These are phyloP conservation scores for Pseudofabraea citricarpa DNA, from an alignment of 2,329 filamentous ascomycete genomes.

Conservation along the genomic window DNA sequence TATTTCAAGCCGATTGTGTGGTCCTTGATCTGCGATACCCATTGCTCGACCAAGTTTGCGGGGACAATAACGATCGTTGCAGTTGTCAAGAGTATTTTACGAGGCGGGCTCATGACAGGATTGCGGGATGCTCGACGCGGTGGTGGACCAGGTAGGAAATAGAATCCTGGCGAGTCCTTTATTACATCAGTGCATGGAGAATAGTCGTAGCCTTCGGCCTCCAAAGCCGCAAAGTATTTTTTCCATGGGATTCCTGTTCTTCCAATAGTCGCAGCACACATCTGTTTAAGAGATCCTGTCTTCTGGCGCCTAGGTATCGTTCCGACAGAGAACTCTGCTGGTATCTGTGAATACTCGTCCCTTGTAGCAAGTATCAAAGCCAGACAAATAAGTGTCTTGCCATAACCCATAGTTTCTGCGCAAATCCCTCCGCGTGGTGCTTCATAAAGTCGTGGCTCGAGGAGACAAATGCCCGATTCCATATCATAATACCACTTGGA, in stretches of 20 bases:
- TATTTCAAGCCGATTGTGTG: slow-evolving; percentile 66
- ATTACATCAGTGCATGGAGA: slow-evolving; percentile 51
- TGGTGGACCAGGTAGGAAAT: slow-evolving; percentile 46
- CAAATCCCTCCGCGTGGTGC: slow-evolving; percentile 70
- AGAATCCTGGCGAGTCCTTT: slow-evolving; percentile 51
- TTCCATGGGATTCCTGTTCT: slow-evolving; percentile 68
- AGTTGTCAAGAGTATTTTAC: slow-evolving; percentile 57
- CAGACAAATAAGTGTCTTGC: slow-evolving; percentile 86
- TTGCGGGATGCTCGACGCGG: slow-evolving; percentile 35
- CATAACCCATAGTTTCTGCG: slow-evolving; percentile 75
- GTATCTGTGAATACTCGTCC: slow-evolving; percentile 60
- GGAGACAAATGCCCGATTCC: slow-evolving; percentile 55
- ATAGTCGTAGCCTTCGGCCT: slow-evolving; percentile 37
- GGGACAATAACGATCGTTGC: slow-evolving; percentile 78
- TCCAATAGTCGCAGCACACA: slow-evolving; percentile 68
- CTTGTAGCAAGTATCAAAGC: slow-evolving; percentile 72
- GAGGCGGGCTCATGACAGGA: slow-evolving; percentile 32
- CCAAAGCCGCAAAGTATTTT: slow-evolving; percentile 47
- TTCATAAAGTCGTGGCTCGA: slow-evolving; percentile 69
- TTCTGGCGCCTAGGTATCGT: slow-evolving; percentile 34
- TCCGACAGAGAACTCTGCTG: slow-evolving; percentile 50
- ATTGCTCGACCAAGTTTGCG: slow-evolving; percentile 77
- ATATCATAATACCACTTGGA: slow-evolving; percentile 65
- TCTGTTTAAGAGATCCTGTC: slow-evolving; percentile 64
- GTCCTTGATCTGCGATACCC: slow-evolving; percentile 74